These are phyloP conservation scores for Kwoniella europaea DNA, from an alignment of 768 basidiomycete genomes.

Conservation along the genomic window DNA sequence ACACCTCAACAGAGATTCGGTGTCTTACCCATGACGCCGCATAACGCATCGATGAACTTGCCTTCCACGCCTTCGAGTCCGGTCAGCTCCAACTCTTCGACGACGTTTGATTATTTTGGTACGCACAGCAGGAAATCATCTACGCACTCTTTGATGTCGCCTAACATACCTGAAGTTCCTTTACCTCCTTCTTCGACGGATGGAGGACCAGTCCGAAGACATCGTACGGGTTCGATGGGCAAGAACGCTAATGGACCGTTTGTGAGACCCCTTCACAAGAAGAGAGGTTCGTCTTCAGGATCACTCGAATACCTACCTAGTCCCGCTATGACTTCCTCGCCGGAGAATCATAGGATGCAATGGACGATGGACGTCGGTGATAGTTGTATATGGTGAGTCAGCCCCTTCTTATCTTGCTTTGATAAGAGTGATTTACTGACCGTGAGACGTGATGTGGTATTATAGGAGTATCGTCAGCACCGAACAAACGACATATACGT, in stretches of 20 bases:
- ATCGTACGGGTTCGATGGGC: conserved; percentile 37
- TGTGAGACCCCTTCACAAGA: conserved; percentile 34
- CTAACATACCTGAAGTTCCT: conserved; percentile 26
- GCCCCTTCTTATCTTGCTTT: neutral
- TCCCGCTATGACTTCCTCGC: conserved; percentile 16
- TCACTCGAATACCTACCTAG: conserved; percentile 18
- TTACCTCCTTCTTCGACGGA: conserved; percentile 34
- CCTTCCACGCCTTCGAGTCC: conserved; percentile 50
- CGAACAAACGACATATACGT: conserved; percentile 51
- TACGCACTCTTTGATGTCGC: conserved; percentile 37
- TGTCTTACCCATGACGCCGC: conserved; percentile 54
- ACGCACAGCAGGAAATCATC: conserved; percentile 39
- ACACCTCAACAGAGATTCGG: conserved; percentile 46
- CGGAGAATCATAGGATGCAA: conserved; percentile 19
- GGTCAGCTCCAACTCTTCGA: conserved; percentile 32
- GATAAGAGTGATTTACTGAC: neutral
- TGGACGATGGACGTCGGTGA: conserved; percentile 51
- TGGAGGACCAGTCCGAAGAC: conserved; percentile 44
- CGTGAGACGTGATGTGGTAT: neutral
- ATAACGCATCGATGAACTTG: conserved; percentile 19
- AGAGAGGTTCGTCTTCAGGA: conserved; percentile 27
- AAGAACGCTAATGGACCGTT: conserved; percentile 24
- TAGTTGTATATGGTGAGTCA: conserved; percentile 39
- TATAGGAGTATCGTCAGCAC: conserved; percentile 54
- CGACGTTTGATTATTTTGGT: conserved; percentile 46